Evolutionary conservation across 768 basidiomycete genomes (phyloP).

Genomic region (Leccinellum albellum): DNA sequence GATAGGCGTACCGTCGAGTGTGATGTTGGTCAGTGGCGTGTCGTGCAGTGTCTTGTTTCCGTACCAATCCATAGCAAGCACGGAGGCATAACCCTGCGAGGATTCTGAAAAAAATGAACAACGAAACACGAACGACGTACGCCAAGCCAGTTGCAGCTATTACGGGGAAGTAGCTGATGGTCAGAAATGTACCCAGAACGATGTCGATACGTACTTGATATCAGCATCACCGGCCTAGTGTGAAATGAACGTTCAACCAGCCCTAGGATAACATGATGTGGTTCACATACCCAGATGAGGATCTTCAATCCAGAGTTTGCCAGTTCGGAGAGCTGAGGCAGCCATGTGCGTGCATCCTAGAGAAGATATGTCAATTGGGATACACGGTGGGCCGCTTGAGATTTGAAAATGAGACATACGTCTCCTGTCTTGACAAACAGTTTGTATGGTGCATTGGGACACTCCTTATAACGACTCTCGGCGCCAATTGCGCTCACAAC

Average conservation of each 20-base stretch:
- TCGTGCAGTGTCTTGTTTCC: conserved; percentile 38
- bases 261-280: background rate
- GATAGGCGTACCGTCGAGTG: conserved; percentile 47
- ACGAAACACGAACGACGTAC: conserved; percentile 27
- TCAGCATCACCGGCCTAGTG: conserved; percentile 28
- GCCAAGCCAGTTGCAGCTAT: conserved; percentile 23
- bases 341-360: conserved; percentile 35
- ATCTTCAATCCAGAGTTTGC: conserved; percentile 36
- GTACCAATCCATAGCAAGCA: conserved; percentile 46
- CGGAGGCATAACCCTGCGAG: conserved; percentile 32
- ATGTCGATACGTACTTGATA: conserved; percentile 14
- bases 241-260: background rate
- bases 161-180: background rate
- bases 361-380: background rate
- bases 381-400: background rate
- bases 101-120: background rate
- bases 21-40: conserved; percentile 51
- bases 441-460: conserved; percentile 40
- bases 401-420: conserved; percentile 31
- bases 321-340: conserved; percentile 36
- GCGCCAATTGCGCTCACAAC: conserved; percentile 52
- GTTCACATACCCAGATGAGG: conserved; percentile 36
- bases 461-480: conserved; percentile 44
- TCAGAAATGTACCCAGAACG: background rate
- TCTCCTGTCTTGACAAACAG: conserved; percentile 54